Conservation (phyloP, 2,329 filamentous ascomycete genomes). For the Verticillium alfalfae region DNA sequence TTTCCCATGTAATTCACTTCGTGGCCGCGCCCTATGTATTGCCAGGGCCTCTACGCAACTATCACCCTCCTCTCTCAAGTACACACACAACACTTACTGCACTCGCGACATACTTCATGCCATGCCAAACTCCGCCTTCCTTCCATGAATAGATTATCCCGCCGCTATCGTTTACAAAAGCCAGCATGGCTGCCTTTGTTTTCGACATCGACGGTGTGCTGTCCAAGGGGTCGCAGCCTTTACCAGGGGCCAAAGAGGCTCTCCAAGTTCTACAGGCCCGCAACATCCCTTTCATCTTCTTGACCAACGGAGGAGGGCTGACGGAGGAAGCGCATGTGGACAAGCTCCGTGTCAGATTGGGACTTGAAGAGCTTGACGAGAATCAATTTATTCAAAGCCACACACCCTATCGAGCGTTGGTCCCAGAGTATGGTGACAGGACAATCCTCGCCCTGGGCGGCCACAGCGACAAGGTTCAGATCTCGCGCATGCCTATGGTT, state of each 20-base stretch:
- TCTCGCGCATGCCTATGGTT: constrained; percentile 23
- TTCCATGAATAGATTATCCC: too few species aligned
- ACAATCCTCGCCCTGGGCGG: constrained; percentile 50
- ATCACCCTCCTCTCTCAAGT: too few species aligned
- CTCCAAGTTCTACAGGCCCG: constrained; percentile 54
- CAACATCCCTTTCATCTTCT: constrained; percentile 63
- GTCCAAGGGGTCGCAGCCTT: constrained; percentile 55
- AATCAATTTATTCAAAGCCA: constrained; percentile 65
- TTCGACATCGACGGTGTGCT: constrained; percentile 64
- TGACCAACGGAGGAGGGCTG: constrained; percentile 70
- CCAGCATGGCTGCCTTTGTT: constrained; percentile 17
- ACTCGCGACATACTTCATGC: neutral
- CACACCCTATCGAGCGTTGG: constrained; percentile 61
- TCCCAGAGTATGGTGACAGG: constrained; percentile 40
- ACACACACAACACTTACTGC: too few species aligned
- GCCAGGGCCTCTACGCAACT: too few species aligned
- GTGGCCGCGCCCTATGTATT: too few species aligned
- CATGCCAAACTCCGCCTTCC: too few species aligned
- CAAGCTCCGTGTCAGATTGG: constrained; percentile 47
- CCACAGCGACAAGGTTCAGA: constrained; percentile 23
- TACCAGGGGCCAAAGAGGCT: constrained; percentile 56
- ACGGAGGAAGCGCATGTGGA: constrained; percentile 57
- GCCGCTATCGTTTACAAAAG: neutral
- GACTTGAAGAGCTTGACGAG: constrained; percentile 39
- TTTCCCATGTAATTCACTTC: too few species aligned